Base-by-base conservation (phyloP, 2,329 filamentous ascomycete species). In the Sporothrix euskadiensis region DNA sequence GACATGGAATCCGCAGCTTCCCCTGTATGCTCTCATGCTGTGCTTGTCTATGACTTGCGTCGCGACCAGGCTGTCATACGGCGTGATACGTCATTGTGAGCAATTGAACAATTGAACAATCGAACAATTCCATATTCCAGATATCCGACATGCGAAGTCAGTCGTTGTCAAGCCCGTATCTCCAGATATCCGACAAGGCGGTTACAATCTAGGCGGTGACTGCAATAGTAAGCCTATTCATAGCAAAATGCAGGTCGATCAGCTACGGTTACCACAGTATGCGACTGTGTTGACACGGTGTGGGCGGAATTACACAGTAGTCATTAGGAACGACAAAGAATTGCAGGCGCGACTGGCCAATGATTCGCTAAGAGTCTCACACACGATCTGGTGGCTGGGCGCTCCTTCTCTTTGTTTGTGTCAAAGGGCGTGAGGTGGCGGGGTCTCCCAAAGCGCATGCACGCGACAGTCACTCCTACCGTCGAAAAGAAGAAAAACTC, bases 341-440 rank as follows among this genome's bases (percentile, higher is more conserved):
- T 2, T 8, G 44, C 65, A 68, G 14, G 26, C 16, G 19, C 32
- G 9, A 39, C 65, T 30, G 16, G 65, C 65, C 65, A 69, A 69
- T 69, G 30, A 54, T 16, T 22, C 26, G 44, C 44, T 49, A n/a
- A n/a, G 65, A 26, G 65, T 49, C 26, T 69, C 65, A 49, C 41
- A 68, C 65, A 69, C 65, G 65, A 54, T 52, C 26, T 49, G 30
- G 63, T 44, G 59, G 47, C 68, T 70, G 52, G 68, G 8, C 32
- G 49, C 6, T 35, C 66, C 47, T 69, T 56, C 66, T 49, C 39
- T 70, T 57, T 70, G 68, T 59, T 59, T 52, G 68, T 52, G 65
- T 69, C 66, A 69, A 47, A 70, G 52, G 68, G 68, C 68, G 68
- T 52, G 8, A 8, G 3, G 35, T 5, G 35, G 35, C 2, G 35